Conservation (phyloP, 805 yeast species). For the Wickerhamiella kazuoi region DNA sequence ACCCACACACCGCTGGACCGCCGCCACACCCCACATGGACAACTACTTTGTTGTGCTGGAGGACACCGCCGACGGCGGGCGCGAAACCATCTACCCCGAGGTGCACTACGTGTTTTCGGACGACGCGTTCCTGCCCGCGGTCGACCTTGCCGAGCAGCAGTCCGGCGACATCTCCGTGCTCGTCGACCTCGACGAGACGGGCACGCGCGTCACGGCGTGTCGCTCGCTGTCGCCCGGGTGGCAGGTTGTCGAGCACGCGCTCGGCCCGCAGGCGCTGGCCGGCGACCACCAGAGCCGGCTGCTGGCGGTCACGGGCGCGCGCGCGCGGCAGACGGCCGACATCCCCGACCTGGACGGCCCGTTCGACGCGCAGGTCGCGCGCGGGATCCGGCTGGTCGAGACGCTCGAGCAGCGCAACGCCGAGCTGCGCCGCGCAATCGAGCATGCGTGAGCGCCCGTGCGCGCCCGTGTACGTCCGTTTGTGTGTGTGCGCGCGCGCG, state of each 20-base stretch:
- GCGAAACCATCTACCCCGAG: constrained; percentile 20
- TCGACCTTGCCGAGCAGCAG: constrained; percentile 18
- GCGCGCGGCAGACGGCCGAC: constrained; percentile 10
- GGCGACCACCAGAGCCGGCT: constrained; percentile 7
- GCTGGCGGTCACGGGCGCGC: constrained; percentile 10
- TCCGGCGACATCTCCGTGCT: constrained; percentile 19
- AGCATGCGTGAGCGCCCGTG: neutral
- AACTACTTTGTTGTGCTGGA: constrained; percentile 11
- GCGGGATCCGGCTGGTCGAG: constrained; percentile 7
- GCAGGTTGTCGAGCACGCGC: constrained; percentile 20
- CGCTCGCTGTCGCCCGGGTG: constrained; percentile 23
- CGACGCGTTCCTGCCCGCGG: constrained; percentile 21
- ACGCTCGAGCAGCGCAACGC: constrained; percentile 10
- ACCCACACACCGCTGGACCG: too few species aligned
- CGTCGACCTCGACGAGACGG: constrained; percentile 23
- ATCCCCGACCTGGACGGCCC: constrained; percentile 10
- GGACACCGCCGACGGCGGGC: constrained; percentile 6
- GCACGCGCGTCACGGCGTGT: constrained; percentile 16
- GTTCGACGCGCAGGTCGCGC: constrained; percentile 7
- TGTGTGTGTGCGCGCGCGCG: too few species aligned
- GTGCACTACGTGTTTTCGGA: constrained; percentile 23
- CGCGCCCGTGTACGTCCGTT: too few species aligned
- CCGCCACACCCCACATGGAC: too few species aligned
- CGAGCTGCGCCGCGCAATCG: constrained; percentile 8
- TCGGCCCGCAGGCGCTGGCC: constrained; percentile 11